A percentile compares a stretch with the other conserved stretches of the same genome.
These are phyloP conservation scores for Cryphonectria parasitica DNA, from an alignment of 2,329 filamentous ascomycete species.

Conservation along the genomic window DNA sequence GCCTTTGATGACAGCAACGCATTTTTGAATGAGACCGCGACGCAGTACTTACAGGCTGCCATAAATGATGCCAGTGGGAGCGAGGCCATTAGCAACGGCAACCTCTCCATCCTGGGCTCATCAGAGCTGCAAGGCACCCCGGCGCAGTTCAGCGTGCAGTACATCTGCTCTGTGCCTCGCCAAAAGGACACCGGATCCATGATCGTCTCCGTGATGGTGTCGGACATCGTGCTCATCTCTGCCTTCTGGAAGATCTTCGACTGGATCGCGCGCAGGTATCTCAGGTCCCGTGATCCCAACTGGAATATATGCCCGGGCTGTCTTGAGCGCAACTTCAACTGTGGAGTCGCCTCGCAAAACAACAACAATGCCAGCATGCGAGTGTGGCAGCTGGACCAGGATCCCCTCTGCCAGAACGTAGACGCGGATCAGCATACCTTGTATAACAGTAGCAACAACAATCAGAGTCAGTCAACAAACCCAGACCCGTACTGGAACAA, in stretches of 20 bases:
- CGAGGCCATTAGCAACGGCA: not conserved
- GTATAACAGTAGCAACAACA: not conserved
- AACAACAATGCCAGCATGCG: not conserved
- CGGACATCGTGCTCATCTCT: conserved; percentile 22
- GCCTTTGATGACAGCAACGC: conserved; percentile 17
- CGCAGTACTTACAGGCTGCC: conserved; percentile 9
- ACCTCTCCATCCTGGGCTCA: conserved; percentile 15
- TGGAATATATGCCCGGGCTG: conserved; percentile 23
- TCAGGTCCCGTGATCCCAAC: conserved; percentile 1
- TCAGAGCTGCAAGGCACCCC: conserved; percentile 8
- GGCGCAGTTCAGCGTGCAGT: conserved; percentile 23
- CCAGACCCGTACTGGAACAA: not conserved
- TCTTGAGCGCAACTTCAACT: not conserved
- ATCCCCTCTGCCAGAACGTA: conserved; percentile 18
- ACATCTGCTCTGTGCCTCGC: conserved; percentile 22
- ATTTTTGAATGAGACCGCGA: conserved; percentile 2
- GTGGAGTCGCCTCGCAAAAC: not conserved
- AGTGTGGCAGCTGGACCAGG: conserved; percentile 20
- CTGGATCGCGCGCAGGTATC: conserved; percentile 11
- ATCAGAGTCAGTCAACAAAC: not conserved
- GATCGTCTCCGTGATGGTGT: conserved; percentile 18
- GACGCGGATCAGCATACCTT: conserved; percentile 3
- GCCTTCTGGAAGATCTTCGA: conserved; percentile 28
- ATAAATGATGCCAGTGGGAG: conserved; percentile 1
- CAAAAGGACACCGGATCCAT: conserved; percentile 24